Base-by-base conservation (phyloP, 805 yeast genomes). In the Pichia kluyveri region DNA sequence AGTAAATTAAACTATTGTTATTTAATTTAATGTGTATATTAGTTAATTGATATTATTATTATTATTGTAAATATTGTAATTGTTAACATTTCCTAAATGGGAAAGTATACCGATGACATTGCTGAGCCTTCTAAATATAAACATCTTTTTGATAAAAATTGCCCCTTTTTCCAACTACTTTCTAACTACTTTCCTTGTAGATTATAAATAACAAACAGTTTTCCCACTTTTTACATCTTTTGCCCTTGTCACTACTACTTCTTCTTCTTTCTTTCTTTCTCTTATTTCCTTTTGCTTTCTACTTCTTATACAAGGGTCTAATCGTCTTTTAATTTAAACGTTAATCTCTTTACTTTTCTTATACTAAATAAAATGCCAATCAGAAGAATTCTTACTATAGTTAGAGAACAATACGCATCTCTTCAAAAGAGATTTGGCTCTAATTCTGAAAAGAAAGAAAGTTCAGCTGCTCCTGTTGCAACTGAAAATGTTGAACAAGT, bases 331-430 rank as follows among this genome's bases (percentile, higher is more conserved):
- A 23, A 23, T 23, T 34, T 7, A 34, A 34, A 34, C 37, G 37
- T 15, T 34, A 34, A 34, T 34, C 18, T 34, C 37, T 34, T 23
- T 10, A 34, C 37, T 34, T 34, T 34, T 34, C 37, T 34, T 34
- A 12, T 6, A 2, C 14, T 8, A 7, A 17, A 10, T 36, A 51
- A 45, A 57, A 65, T 65, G 69, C 67, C 69, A 50, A 55, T 65
- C 54, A 64, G 66, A 63, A 58, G 60, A 56, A 63, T 65, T 47
- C 41, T 60, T 42, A 63, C 52, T 46, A 54, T 61, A 46, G 55
- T 60, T 34, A 64, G 64, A 57, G 54, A 55, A 40, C 68, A 63
- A 51, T 60, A 56, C 55, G 65, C 60, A 37, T 51, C 60, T 9
- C 32, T 63, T 47, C 56, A 58, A 49, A 64, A 59, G 49, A 60